These are phyloP conservation scores for Prorocentrum cordatum DNA, from an alignment of 169 alveolate genomes.

Conservation along the genomic window DNA sequence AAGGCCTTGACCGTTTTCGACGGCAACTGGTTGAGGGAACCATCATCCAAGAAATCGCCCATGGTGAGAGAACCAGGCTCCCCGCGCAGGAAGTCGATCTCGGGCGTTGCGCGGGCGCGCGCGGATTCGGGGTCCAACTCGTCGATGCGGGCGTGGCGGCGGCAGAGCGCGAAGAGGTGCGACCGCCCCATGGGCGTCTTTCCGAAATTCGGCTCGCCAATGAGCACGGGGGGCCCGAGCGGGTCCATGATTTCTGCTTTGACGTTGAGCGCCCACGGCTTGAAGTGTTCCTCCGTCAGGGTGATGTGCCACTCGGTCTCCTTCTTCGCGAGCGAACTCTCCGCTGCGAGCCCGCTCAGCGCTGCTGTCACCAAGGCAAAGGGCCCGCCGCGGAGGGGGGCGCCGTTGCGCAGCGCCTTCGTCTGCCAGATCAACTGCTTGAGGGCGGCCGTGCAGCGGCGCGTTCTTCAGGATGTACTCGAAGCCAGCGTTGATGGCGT, in stretches of 20 bases:
- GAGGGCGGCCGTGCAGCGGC: neutral
- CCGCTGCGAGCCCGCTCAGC: neutral
- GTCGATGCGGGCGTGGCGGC: no score
- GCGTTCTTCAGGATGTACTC: neutral
- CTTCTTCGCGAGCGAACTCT: neutral
- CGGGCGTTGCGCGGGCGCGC: no score
- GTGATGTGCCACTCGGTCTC: no score
- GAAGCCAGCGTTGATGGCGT: conserved; percentile 7
- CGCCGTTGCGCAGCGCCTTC: neutral
- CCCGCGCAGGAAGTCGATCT: conserved; percentile 9
- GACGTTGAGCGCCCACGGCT: no score
- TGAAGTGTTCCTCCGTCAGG: no score
- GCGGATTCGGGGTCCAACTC: no score
- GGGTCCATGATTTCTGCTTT: no score
- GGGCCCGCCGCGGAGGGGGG: neutral
- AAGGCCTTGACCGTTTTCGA: neutral
- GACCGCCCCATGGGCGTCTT: no score
- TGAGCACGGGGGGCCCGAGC: no score
- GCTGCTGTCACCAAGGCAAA: neutral
- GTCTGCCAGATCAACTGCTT: conserved; percentile 18
- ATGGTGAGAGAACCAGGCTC: neutral
- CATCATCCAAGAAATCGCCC: conserved; percentile 22
- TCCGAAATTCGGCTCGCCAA: no score
- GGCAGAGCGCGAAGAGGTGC: no score
- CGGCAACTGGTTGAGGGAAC: neutral